Percentiles rank a stretch among this genome's conserved stretches.
Evolutionary conservation across 2,329 filamentous ascomycete species (phyloP).

Genomic region (Colletotrichum truncatum): DNA sequence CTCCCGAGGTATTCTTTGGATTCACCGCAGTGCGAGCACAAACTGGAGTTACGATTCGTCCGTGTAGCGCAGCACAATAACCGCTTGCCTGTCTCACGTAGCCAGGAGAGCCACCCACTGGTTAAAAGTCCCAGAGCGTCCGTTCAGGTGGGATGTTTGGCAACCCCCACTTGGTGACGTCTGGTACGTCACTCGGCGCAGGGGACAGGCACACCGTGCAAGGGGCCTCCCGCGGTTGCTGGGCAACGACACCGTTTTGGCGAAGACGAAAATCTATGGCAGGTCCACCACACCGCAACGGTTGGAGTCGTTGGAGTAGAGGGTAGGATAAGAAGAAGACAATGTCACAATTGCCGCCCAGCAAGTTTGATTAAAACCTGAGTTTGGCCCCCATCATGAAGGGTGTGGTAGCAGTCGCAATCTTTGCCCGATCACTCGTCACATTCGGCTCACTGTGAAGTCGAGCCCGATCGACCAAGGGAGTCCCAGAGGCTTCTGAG

Average conservation of each 20-base stretch:
- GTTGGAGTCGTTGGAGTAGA: neutral
- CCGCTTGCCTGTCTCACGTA: too few species aligned
- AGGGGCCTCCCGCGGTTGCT: conserved; percentile 31
- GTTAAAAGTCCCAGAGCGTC: neutral
- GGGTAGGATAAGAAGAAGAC: neutral
- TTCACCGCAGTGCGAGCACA: too few species aligned
- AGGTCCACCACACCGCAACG: neutral
- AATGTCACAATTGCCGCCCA: conserved; percentile 15
- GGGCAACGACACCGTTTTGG: conserved; percentile 24
- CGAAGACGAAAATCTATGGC: neutral
- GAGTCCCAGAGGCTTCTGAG: neutral
- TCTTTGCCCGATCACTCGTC: neutral
- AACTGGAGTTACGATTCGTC: too few species aligned
- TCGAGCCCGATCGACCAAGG: neutral
- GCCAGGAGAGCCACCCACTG: neutral
- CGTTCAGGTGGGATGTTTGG: too few species aligned
- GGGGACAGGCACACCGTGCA: conserved; percentile 4
- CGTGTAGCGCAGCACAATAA: too few species aligned
- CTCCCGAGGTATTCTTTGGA: too few species aligned
- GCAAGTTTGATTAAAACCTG: neutral
- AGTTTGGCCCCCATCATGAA: neutral
- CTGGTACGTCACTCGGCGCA: conserved; percentile 28
- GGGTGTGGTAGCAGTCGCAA: neutral
- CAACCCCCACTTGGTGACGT: conserved; percentile 6
- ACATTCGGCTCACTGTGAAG: neutral